Evolutionary conservation across 345 rosid species (phyloP).

Genomic region (Brassica juncea): DNA sequence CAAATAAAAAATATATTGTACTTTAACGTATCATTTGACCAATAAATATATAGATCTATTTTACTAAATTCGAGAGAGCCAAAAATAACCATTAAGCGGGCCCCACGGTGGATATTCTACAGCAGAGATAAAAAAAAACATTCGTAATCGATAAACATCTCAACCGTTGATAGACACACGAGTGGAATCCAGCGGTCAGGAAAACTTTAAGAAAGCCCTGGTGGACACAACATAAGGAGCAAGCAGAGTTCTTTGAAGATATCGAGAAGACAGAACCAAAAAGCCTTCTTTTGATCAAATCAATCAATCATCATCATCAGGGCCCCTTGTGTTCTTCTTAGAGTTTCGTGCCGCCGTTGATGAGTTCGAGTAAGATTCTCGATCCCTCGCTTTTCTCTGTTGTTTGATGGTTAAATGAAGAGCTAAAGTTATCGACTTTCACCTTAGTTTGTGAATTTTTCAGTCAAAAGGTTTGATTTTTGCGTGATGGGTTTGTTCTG

Average conservation of each 20-base stretch:
- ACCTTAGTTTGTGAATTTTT: neutral
- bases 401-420: neutral
- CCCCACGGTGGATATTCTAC: neutral
- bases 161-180: slow-evolving; percentile 19
- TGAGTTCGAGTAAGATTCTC: slow-evolving; percentile 28
- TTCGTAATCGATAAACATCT: neutral
- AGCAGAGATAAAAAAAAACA: neutral
- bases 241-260: neutral
- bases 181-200: slow-evolving; percentile 16
- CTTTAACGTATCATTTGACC: slow-evolving; percentile 9
- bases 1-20: neutral
- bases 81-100: neutral
- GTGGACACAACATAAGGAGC: slow-evolving; percentile 18
- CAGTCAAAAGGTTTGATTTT: neutral
- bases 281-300: neutral
- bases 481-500: slow-evolving; percentile 11
- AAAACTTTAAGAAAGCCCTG: neutral
- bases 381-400: neutral
- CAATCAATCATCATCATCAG: slow-evolving; percentile 8
- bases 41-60: neutral
- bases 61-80: neutral
- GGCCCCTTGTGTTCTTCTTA: neutral
- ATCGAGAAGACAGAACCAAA: slow-evolving; percentile 14
- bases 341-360: slow-evolving; percentile 7
- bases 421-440: neutral